Evolutionary conservation across 169 alveolate genomes (phyloP).

Genomic region (Plasmodium fragile): DNA sequence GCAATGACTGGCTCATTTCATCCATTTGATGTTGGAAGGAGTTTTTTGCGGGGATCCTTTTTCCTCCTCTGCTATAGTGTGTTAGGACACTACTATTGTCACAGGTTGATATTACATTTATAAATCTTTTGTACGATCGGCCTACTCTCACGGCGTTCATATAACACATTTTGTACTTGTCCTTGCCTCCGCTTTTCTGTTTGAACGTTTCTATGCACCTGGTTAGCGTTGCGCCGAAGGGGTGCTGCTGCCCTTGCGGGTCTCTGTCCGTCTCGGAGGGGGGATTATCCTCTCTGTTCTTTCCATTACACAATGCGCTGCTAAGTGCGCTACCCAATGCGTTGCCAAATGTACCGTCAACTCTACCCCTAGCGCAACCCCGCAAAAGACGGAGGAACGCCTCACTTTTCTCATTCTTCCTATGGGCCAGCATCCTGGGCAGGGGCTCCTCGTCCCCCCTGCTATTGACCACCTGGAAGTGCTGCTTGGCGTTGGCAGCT

Average conservation of each 20-base stretch:
- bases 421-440: background rate
- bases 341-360: background rate
- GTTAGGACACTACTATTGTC: background rate
- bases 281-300: background rate
- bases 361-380: background rate
- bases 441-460: background rate
- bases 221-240: background rate
- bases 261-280: background rate
- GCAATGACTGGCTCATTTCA: background rate
- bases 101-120: background rate
- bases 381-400: background rate
- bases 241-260: background rate
- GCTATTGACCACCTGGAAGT: background rate
- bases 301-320: too few species aligned
- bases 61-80: background rate
- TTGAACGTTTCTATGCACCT: constrained; percentile 25
- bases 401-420: constrained; percentile 9
- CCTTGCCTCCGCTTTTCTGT: background rate
- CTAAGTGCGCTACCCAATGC: background rate
- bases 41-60: background rate
- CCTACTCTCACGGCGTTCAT: constrained; percentile 11
- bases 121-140: constrained; percentile 16
- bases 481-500: background rate
- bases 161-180: constrained; percentile 13
- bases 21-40: background rate